Base-by-base conservation (phyloP, 305 asterid species). In the Solanum hybrid region DNA sequence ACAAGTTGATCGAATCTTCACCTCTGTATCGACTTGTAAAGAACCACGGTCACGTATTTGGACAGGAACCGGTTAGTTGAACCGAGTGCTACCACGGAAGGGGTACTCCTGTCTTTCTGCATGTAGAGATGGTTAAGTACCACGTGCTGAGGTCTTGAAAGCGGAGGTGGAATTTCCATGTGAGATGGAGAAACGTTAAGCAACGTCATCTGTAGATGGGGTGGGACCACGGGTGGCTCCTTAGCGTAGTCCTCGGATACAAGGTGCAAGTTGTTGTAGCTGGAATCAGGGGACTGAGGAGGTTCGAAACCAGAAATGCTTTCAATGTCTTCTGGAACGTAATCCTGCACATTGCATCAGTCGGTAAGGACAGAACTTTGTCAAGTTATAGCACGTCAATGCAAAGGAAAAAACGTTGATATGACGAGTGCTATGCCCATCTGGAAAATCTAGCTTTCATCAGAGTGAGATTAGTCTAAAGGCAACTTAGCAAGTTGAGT, bases 1-100 rank as follows among this genome's bases (percentile, higher is more conserved):
- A 39, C 38, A 22, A 14, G 72, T 75, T 39, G 26, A 34, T 70
- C n/a, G 41, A 45, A 39, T 68, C 79, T n/a, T 79, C 79, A 96
- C 96, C 98, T 96, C 95, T 97, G 98, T 94, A 96, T 97, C 89
- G 99, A 93, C 95, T 97, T 97, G 97, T 97, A 97, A 41, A 97
- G 98, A 90, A 97, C 98, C 87, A 97, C 97, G 0, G 99, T 97
- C 80, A 97, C 99, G 79, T 97, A 97, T 93, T 97, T 97, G 92
- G 98, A 95, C 78, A 93, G 94, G 94, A 96, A 96, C 57, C 99
- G 95, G 85, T 95, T 93, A 86, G 99, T 95, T 4, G 98, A 97
- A 38, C 99, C 98, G 26, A 97, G 99, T 33, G 98, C 99, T 11
- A 97, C 99, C 72, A 97, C 98, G 1, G 99, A 93, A 4, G 98